Conservation (phyloP, 345 rosid species). For the Conringia planisiliqua region DNA sequence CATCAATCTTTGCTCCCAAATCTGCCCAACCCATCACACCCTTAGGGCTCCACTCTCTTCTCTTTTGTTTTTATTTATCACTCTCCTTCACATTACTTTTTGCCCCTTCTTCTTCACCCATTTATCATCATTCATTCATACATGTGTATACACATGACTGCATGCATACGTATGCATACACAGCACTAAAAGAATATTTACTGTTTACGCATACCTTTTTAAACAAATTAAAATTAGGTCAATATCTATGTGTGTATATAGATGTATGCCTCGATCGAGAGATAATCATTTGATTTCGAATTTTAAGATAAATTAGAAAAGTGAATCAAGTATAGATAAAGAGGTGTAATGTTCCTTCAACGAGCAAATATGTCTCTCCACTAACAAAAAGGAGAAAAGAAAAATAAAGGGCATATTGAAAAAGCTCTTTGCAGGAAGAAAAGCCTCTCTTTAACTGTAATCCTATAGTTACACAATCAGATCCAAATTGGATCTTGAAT, state of each 20-base stretch:
- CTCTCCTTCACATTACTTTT: constrained; percentile 32
- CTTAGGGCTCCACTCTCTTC: constrained; percentile 42
- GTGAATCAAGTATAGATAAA: constrained; percentile 20
- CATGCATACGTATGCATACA: constrained; percentile 33
- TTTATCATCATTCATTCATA: constrained; percentile 19
- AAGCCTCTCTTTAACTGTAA: constrained; percentile 24
- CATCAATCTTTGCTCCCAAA: constrained; percentile 42
- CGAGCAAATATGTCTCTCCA: constrained; percentile 32
- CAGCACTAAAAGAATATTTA: constrained; percentile 7
- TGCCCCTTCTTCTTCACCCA: constrained; percentile 25
- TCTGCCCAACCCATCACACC: constrained; percentile 44
- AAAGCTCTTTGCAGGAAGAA: constrained; percentile 26
- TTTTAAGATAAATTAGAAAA: constrained; percentile 9
- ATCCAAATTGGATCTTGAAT: constrained; percentile 29
- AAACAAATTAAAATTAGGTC: constrained; percentile 6
- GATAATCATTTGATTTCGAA: constrained; percentile 5
- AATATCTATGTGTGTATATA: background rate
- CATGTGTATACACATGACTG: constrained; percentile 24
- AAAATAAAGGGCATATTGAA: constrained; percentile 18
- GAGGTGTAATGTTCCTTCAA: constrained; percentile 27
- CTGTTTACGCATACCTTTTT: constrained; percentile 16
- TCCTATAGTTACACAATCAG: constrained; percentile 21
- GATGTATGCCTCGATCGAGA: constrained; percentile 5
- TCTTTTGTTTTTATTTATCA: constrained; percentile 25
- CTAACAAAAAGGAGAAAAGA: constrained; percentile 27